Percentiles rank a stretch among this genome's conserved stretches.
Evolutionary conservation across 2,329 filamentous ascomycete species (phyloP).

Genomic region (Pleurostoma richardsiae): DNA sequence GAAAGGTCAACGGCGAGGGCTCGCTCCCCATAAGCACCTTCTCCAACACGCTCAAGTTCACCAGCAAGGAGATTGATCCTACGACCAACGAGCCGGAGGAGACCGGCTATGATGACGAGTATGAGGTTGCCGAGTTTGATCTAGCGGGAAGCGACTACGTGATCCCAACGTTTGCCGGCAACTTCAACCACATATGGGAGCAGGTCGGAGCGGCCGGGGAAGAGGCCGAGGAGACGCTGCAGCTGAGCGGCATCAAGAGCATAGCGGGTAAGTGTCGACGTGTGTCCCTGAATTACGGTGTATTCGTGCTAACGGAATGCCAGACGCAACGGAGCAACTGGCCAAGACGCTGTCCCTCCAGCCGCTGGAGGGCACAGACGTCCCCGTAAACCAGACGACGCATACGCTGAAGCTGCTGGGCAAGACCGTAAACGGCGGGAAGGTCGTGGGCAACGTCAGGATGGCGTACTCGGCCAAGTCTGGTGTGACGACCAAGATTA

Average conservation of each 20-base stretch:
- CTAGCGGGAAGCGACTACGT: conserved; percentile 91
- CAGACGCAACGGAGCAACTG: conserved; percentile 90
- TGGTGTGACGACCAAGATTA: conserved; percentile 94
- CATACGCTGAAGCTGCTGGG: conserved; percentile 95
- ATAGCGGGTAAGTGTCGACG: conserved; percentile 70
- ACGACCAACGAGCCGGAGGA: conserved; percentile 91
- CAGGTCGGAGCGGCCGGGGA: conserved; percentile 85
- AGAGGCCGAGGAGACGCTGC: conserved; percentile 85
- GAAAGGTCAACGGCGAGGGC: conserved; percentile 69
- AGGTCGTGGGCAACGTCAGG: conserved; percentile 79
- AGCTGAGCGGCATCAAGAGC: conserved; percentile 82
- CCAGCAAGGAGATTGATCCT: conserved; percentile 95
- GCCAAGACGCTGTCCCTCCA: conserved; percentile 83
- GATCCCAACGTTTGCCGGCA: conserved; percentile 86
- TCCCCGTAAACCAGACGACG: conserved; percentile 81
- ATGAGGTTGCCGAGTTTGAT: conserved; percentile 91
- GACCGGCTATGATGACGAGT: conserved; percentile 92
- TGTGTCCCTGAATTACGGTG: not conserved
- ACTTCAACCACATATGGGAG: conserved; percentile 95
- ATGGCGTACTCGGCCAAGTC: conserved; percentile 94
- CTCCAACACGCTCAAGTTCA: conserved; percentile 93
- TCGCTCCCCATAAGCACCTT: conserved; percentile 78
- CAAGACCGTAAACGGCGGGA: conserved; percentile 87
- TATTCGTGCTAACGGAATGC: conserved; percentile 13
- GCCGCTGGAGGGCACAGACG: conserved; percentile 88